phyloP scores from a whole-genome alignment of 352 stramenopile species.

The Globisporangium paddicum region DNA sequence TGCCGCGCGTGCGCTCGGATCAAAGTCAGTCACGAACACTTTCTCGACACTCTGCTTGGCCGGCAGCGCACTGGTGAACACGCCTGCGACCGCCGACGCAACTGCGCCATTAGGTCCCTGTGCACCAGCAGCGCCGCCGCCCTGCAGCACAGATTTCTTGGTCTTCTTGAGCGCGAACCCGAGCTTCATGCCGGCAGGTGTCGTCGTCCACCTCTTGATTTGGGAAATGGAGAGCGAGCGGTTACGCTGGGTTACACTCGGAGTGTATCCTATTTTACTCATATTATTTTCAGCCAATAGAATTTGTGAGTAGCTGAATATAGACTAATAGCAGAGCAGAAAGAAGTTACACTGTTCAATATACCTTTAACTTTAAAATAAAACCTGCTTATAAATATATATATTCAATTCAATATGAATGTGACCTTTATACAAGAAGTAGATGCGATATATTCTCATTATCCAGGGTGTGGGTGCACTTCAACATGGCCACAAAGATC shows the following conservation, averaged over 20 bases:
- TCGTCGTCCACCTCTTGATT: background rate
- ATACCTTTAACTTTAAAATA: too few species aligned
- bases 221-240: too few species aligned
- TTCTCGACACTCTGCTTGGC: conserved; percentile 25
- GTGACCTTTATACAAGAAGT: too few species aligned
- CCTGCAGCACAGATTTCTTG: conserved; percentile 34
- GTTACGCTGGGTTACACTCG: too few species aligned
- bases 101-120: background rate
- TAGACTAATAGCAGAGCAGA: too few species aligned
- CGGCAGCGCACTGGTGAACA: conserved; percentile 14
- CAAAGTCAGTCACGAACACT: conserved; percentile 76
- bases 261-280: too few species aligned
- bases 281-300: too few species aligned
- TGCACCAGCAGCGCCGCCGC: background rate
- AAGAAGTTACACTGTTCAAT: too few species aligned
- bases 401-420: background rate
- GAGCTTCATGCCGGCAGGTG: conserved; percentile 40
- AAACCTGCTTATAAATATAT: background rate
- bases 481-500: background rate
- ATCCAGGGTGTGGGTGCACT: background rate
- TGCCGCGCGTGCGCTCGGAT: conserved; percentile 28
- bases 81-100: conserved; percentile 4
- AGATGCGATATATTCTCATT: too few species aligned
- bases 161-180: conserved; percentile 73
- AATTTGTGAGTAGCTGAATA: too few species aligned